Conservation (phyloP, 805 yeast species). For the Jamesozyma lodderae region DNA sequence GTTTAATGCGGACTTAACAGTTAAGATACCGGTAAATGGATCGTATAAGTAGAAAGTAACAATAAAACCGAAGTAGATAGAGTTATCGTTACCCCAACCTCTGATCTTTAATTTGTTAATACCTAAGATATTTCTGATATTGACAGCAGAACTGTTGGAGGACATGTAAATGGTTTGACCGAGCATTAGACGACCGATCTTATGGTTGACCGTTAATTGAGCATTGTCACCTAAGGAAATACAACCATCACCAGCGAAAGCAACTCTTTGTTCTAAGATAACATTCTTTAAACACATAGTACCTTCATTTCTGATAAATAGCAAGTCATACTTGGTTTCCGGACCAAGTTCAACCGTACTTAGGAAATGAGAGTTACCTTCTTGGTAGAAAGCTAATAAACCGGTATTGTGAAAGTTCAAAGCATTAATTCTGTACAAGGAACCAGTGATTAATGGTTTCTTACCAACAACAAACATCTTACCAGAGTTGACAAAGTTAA, state of each 20-base stretch:
- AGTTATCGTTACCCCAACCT: constrained; percentile 4
- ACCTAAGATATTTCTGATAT: neutral
- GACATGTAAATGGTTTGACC: constrained; percentile 8
- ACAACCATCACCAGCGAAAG: constrained; percentile 9
- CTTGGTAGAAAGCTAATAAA: neutral
- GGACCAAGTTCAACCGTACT: neutral
- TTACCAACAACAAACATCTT: neutral
- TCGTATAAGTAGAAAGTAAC: constrained; percentile 4
- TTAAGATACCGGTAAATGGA: constrained; percentile 5
- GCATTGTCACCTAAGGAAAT: constrained; percentile 6
- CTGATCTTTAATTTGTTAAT: constrained; percentile 1
- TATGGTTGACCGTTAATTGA: neutral
- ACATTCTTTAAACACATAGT: constrained; percentile 6
- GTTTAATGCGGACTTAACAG: neutral
- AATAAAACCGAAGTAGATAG: constrained; percentile 1
- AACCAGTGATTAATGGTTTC: neutral
- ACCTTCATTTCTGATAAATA: constrained; percentile 5
- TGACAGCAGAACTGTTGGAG: constrained; percentile 1
- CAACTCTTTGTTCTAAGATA: constrained; percentile 1
- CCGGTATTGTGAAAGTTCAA: neutral
- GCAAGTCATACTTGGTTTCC: neutral
- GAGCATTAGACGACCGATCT: neutral
- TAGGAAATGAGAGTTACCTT: neutral
- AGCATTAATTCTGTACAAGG: neutral
- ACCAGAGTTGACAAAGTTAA: neutral